Evolutionary conservation across 345 rosid genomes (phyloP).

Genomic region (Microthlaspi erraticum): DNA sequence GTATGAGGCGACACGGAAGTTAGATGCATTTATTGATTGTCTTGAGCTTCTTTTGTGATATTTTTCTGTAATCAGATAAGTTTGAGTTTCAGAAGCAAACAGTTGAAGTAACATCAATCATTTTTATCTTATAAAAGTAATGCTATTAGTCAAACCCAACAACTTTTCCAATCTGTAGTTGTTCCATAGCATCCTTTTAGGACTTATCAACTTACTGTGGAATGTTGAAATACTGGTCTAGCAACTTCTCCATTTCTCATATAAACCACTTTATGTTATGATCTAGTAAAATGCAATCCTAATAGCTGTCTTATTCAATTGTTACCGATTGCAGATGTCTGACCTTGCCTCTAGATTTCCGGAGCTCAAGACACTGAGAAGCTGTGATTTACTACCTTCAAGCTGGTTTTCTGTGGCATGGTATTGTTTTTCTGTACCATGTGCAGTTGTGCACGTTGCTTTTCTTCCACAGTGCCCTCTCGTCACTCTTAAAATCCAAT

Average conservation of each 20-base stretch:
- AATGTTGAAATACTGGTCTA: conserved; percentile 9
- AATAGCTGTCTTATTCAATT: conserved; percentile 12
- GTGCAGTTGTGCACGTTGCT: background rate
- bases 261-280: background rate
- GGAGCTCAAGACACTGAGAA: conserved; percentile 64
- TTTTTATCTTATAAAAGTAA: background rate
- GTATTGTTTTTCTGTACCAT: conserved; percentile 45
- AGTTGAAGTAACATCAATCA: conserved; percentile 10
- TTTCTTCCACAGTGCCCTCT: conserved; percentile 2
- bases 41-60: conserved; percentile 22
- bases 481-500: conserved; percentile 7
- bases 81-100: conserved; percentile 14
- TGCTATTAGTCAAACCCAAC: conserved; percentile 18
- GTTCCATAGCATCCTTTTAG: background rate
- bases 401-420: conserved; percentile 99
- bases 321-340: conserved; percentile 55
- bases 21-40: conserved; percentile 7
- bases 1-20: conserved; percentile 29
- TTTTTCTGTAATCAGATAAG: background rate
- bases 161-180: background rate
- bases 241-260: background rate
- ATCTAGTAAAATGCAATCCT: background rate
- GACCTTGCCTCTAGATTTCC: conserved; percentile 71
- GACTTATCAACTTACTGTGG: conserved; percentile 4
- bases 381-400: conserved; percentile 69